Evolutionary conservation across 257 asterid species (phyloP).

Genomic region (Parsonsia alboflavescens): DNA sequence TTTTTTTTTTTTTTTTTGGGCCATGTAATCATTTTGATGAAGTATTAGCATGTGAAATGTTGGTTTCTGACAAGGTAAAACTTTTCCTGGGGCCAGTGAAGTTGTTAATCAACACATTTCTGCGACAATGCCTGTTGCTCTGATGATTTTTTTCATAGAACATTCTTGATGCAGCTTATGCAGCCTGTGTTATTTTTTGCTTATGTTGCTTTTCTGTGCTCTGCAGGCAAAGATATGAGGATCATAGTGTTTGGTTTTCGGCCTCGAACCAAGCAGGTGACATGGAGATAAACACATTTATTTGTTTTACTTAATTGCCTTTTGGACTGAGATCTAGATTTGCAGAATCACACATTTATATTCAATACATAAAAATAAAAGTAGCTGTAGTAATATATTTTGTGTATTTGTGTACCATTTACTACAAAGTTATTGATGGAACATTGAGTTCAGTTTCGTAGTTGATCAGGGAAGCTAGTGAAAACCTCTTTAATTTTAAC

Average conservation of each 20-base stretch:
- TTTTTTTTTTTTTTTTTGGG: too few species aligned
- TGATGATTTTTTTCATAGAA: not conserved
- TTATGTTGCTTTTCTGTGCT: slow-evolving; percentile 14
- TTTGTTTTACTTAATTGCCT: slow-evolving; percentile 10
- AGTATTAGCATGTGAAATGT: not conserved
- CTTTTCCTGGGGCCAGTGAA: not conserved
- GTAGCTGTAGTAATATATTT: not conserved
- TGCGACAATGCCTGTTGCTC: not conserved
- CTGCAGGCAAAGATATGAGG: slow-evolving; percentile 96
- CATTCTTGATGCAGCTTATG: not conserved
- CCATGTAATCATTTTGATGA: not conserved
- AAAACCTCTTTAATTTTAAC: not conserved
- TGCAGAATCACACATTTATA: not conserved
- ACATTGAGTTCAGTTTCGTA: not conserved
- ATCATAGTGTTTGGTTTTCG: slow-evolving; percentile 88
- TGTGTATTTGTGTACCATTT: not conserved
- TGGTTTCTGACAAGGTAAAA: not conserved
- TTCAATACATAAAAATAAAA: not conserved
- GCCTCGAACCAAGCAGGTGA: slow-evolving; percentile 90
- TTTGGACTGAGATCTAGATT: not conserved
- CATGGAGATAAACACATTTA: slow-evolving; percentile 22
- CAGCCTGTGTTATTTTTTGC: not conserved
- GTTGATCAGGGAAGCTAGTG: not conserved
- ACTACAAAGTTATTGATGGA: not conserved
- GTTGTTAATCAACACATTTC: not conserved